Evolutionary conservation across 225 moss, liverwort and hornwort genomes (phyloP).

Genomic region (Rhytidiadelphus loreus): DNA sequence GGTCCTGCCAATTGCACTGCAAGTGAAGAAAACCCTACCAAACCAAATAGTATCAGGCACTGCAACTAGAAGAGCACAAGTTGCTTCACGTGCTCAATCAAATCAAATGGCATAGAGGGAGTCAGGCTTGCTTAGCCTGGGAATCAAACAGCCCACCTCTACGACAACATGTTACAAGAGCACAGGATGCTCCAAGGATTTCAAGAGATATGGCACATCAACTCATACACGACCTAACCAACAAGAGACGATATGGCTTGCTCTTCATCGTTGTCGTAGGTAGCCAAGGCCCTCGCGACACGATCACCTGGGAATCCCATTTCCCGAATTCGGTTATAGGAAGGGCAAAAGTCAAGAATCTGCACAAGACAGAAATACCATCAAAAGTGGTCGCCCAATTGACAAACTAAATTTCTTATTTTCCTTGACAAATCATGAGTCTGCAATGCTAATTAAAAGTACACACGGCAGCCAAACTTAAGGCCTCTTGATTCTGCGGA

Average conservation of each 20-base stretch:
- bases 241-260: slow-evolving; percentile 82
- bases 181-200: background rate
- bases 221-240: background rate
- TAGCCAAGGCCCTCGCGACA: slow-evolving; percentile 73
- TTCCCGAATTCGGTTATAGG: slow-evolving; percentile 71
- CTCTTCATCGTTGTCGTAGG: slow-evolving; percentile 70
- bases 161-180: background rate
- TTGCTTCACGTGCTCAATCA: background rate
- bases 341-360: slow-evolving; percentile 77
- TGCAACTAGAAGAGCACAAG: background rate
- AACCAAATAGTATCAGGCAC: background rate
- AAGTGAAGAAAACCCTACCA: background rate
- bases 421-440: background rate
- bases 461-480: background rate
- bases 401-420: background rate
- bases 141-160: background rate
- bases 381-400: background rate
- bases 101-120: background rate
- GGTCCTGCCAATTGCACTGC: background rate
- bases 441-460: background rate
- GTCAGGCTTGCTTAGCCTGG: background rate
- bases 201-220: background rate
- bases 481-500: background rate
- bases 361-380: slow-evolving; percentile 8
- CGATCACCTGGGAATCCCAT: slow-evolving; percentile 76